Evolutionary conservation across 148 eudicot genomes (phyloP).

Genomic region (Hydrangea macrophylla): DNA sequence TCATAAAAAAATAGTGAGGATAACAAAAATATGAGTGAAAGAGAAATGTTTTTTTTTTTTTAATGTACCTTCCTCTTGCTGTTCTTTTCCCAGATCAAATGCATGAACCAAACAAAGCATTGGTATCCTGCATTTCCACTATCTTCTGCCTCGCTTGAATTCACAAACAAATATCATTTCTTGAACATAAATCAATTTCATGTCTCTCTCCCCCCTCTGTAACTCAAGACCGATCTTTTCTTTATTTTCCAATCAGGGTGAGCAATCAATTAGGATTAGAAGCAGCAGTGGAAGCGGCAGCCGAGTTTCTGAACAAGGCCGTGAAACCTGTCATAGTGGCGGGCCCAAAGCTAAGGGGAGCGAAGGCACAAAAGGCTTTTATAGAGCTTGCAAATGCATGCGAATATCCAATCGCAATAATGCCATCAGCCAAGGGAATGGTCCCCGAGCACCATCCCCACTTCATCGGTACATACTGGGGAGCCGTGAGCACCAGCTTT

Average conservation of each 20-base stretch:
- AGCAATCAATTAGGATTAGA: slow-evolving; percentile 75
- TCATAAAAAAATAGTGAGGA: too few relatives aligned
- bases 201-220: not conserved
- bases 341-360: slow-evolving; percentile 67
- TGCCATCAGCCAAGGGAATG: slow-evolving; percentile 75
- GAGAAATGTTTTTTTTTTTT: too few relatives aligned
- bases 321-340: slow-evolving; percentile 75
- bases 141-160: too few relatives aligned
- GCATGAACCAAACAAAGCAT: too few relatives aligned
- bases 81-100: too few relatives aligned
- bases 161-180: too few relatives aligned
- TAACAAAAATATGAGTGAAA: too few relatives aligned
- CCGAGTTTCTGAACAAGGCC: slow-evolving; percentile 69
- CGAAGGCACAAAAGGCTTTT: slow-evolving; percentile 61
- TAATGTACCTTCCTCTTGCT: too few relatives aligned
- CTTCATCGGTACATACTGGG: slow-evolving; percentile 83
- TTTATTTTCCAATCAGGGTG: slow-evolving; percentile 26
- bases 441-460: slow-evolving; percentile 68
- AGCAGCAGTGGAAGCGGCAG: slow-evolving; percentile 78
- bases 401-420: slow-evolving; percentile 72
- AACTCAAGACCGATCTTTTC: not conserved
- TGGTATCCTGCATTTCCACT: too few relatives aligned
- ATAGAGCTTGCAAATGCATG: slow-evolving; percentile 62
- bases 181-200: not conserved
- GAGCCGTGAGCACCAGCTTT: slow-evolving; percentile 67